Conservation (phyloP, 2,329 filamentous ascomycete genomes). For the Allantophomopsis cytisporea region DNA sequence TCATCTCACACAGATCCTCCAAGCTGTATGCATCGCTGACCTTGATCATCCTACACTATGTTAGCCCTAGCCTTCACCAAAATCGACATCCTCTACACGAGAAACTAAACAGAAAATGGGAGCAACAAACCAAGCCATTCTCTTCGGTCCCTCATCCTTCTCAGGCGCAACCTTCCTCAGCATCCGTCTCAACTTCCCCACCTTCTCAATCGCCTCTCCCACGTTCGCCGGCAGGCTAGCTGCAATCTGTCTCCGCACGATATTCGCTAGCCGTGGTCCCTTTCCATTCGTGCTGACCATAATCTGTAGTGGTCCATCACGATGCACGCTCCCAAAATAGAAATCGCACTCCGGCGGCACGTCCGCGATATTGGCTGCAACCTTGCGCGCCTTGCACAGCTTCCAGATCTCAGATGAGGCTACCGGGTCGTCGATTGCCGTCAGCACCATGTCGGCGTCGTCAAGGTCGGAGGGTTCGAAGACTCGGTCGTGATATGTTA, state of each 20-base stretch:
- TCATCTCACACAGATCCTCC: constrained; percentile 72
- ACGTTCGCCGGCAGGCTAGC: constrained; percentile 61
- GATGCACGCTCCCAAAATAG: constrained; percentile 92
- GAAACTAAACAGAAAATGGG: no score
- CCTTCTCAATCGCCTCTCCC: constrained; percentile 73
- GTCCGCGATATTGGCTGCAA: constrained; percentile 92
- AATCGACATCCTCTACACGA: neutral
- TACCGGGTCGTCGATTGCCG: constrained; percentile 83
- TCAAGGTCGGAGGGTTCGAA: constrained; percentile 86
- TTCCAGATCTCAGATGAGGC: constrained; percentile 90
- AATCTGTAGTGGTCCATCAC: constrained; percentile 88
- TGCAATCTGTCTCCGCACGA: constrained; percentile 74
- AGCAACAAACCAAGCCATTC: constrained; percentile 69
- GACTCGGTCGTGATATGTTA: constrained; percentile 67
- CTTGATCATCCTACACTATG: constrained; percentile 61
- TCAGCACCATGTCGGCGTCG: constrained; percentile 77
- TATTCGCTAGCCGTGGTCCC: constrained; percentile 78
- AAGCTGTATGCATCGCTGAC: constrained; percentile 81
- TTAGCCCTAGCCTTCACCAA: constrained; percentile 15
- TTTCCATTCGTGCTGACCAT: constrained; percentile 99
- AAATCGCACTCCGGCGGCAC: constrained; percentile 96
- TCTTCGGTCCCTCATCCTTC: constrained; percentile 62
- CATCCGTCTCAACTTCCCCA: constrained; percentile 68
- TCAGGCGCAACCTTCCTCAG: constrained; percentile 64
- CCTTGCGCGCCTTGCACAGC: constrained; percentile 71